Conservation (phyloP, 192 early-diverging fungal species). For the Linnemannia schmuckeri region DNA sequence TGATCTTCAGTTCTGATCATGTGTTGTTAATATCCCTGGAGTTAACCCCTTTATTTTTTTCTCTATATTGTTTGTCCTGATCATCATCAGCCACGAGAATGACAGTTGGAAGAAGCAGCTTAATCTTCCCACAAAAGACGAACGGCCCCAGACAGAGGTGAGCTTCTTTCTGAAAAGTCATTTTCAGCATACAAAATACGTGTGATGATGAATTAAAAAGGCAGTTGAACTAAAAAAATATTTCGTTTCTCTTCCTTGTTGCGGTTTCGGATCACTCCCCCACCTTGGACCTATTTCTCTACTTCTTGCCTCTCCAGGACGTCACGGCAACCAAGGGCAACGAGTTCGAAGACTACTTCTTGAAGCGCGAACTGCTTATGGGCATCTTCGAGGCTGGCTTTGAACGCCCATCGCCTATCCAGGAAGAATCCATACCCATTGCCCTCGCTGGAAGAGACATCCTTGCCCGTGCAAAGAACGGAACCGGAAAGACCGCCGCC, state of each 20-base stretch:
- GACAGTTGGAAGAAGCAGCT: slow-evolving; percentile 85
- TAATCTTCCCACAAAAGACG: slow-evolving; percentile 85
- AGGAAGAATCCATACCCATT: slow-evolving; percentile 99
- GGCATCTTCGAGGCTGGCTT: slow-evolving; percentile 99
- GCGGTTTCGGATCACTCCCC: no score
- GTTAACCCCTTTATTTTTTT: not conserved
- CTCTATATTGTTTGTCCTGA: slow-evolving; percentile 2
- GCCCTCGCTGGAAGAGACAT: slow-evolving; percentile 96
- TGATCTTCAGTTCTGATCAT: not conserved
- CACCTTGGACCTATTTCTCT: not conserved
- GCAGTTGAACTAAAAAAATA: not conserved
- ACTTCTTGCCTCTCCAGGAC: slow-evolving; percentile 12
- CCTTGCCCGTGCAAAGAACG: slow-evolving; percentile 96
- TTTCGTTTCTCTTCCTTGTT: not conserved
- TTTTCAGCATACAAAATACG: not conserved
- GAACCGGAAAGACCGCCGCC: slow-evolving; percentile 95
- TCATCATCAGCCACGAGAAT: slow-evolving; percentile 64
- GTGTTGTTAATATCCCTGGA: not conserved
- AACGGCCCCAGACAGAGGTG: slow-evolving; percentile 91
- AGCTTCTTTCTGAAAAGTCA: not conserved
- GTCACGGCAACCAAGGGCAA: slow-evolving; percentile 92
- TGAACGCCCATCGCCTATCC: slow-evolving; percentile 97
- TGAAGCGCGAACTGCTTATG: slow-evolving; percentile 97
- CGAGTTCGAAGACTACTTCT: slow-evolving; percentile 99
- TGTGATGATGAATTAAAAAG: not conserved